Evolutionary conservation across 257 asterid species (phyloP).

Genomic region (Coffea eugenioides): DNA sequence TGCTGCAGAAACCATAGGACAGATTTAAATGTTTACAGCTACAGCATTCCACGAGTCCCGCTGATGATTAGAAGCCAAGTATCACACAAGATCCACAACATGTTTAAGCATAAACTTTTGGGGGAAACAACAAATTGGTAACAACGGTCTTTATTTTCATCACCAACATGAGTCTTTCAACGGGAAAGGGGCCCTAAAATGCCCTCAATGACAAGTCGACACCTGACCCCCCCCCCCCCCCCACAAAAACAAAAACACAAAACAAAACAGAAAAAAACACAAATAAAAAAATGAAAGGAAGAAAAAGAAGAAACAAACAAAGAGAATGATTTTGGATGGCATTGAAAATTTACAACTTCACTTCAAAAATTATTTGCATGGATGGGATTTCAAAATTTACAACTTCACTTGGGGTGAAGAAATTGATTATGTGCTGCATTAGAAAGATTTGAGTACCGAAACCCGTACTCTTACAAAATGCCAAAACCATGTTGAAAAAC

Average conservation of each 20-base stretch:
- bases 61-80: no score
- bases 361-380: neutral
- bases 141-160: neutral
- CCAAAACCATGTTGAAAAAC: conserved; percentile 11
- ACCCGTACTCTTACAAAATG: neutral
- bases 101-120: neutral
- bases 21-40: no score
- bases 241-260: no score
- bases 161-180: neutral
- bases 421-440: neutral
- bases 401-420: neutral
- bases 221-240: no score
- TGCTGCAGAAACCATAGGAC: neutral
- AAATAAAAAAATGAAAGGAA: no score
- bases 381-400: neutral
- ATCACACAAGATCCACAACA: neutral
- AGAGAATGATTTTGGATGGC: neutral
- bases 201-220: no score
- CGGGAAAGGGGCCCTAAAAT: neutral
- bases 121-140: neutral
- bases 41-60: no score
- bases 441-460: neutral
- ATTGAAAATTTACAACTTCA: neutral
- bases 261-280: no score
- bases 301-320: neutral